Evolutionary conservation across 1,284 basidiomycete species (phyloP), one percentile per base, ranked within the genome.

Genomic region (Veloboletus limbatus): DNA sequence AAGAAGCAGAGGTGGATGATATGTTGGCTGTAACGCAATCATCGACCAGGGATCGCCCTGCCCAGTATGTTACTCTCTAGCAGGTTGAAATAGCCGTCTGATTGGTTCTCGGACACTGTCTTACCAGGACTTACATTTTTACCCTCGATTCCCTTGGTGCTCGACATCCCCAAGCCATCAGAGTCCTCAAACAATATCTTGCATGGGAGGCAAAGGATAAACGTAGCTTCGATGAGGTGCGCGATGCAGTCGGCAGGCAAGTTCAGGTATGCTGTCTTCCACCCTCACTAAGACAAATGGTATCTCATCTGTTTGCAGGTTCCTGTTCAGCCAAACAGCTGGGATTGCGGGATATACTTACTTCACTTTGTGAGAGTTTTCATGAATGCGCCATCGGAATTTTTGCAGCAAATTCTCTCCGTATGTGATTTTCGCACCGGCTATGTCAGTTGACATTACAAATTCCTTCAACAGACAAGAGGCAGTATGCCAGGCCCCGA

Each of bases 71-170:
- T 22, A 13, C 6, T 40, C 28, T 30, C 18, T n/a, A 22, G 30
- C n/a, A 33, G 9, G 20, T 11, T 47, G 13, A 28, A 24, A 32
- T 24, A 37, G 27, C 8, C 22, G 11, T 39, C 18, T 32, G 17
- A 48, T 37, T 35, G 26, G 38, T 38, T 17, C 8, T 30, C 7
- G 16, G n/a, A 18, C 39, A 14, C 37, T 22, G 20, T 42, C 28
- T 47, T 20, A 31, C 31, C 53, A 92, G 89, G 39, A 82, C 89
- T 3, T 82, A 78, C 55, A 85, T 97, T 33, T 82, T 93, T 59
- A 90, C 82, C 0, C 78, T 98, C 43, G 96, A 99, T 64, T 97
- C 94, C 1, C 76, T 99, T 22, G 85, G 86, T 1, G 70, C 71
- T 10, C 67, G 70, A 13, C 96, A 97, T 66, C 68, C 69, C 0